phyloP scores from a whole-genome alignment of 768 basidiomycete genomes.

The Saitozyma sp. region DNA sequence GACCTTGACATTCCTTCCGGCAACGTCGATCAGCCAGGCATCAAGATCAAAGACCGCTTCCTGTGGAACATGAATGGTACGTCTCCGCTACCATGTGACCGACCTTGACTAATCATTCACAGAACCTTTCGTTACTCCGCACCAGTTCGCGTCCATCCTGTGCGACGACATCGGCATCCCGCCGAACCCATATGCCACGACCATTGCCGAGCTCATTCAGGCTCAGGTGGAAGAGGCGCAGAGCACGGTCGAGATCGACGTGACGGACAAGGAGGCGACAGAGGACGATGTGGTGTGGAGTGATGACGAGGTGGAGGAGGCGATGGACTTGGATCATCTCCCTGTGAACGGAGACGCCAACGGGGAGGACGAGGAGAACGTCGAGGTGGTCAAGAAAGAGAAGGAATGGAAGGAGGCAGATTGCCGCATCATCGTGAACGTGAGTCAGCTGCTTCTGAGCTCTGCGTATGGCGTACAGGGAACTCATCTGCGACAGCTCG shows the following conservation, averaged over 20 bases:
- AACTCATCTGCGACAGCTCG: slow-evolving; percentile 64
- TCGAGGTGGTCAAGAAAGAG: slow-evolving; percentile 35
- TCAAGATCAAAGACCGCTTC: slow-evolving; percentile 90
- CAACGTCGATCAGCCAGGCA: slow-evolving; percentile 77
- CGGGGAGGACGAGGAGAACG: slow-evolving; percentile 32
- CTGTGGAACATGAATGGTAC: slow-evolving; percentile 85
- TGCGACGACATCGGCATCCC: slow-evolving; percentile 85
- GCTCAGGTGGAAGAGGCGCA: slow-evolving; percentile 90
- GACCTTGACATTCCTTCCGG: slow-evolving; percentile 92
- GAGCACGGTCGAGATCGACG: slow-evolving; percentile 70
- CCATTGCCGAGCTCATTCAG: slow-evolving; percentile 80
- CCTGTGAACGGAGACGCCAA: slow-evolving; percentile 14
- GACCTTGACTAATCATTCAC: slow-evolving; percentile 8
- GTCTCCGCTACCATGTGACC: slow-evolving; percentile 8
- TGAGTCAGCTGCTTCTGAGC: slow-evolving; percentile 30
- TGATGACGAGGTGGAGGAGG: slow-evolving; percentile 36
- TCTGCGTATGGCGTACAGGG: background rate
- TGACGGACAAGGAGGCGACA: slow-evolving; percentile 54
- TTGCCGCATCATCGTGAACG: slow-evolving; percentile 55
- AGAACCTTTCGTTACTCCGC: slow-evolving; percentile 77
- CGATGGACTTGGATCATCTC: slow-evolving; percentile 3
- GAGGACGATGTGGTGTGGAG: slow-evolving; percentile 43
- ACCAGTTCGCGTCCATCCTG: slow-evolving; percentile 79
- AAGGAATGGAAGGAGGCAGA: slow-evolving; percentile 50
- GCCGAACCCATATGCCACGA: slow-evolving; percentile 65